Base-by-base conservation (phyloP, 768 basidiomycete genomes). In the Artomyces pyxidatus region DNA sequence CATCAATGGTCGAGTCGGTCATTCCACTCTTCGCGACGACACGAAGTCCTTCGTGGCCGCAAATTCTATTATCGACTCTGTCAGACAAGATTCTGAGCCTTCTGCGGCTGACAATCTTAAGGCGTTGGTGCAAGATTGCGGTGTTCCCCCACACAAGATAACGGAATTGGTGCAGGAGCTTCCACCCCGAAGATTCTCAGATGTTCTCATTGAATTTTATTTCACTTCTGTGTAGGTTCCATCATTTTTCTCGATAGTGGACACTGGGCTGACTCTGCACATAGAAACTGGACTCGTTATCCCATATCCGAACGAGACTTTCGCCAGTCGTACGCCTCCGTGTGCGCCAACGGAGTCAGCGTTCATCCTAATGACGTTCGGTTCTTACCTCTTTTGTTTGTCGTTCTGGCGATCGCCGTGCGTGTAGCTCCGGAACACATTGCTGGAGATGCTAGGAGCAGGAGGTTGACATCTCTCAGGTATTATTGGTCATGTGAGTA, bases 401-500 rank as follows among this genome's bases (percentile, higher is more conserved):
- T 94, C 37, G 88, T 95, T 1, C 72, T 97, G 30, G 92, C 93
- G 11, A 88, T 92, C 41, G 77, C 91, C 14, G 87, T 85, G 12
- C 72, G 92, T 53, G 70, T 95, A 22, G 88, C 92, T 3, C 91
- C 93, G 3, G 90, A 92, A 58, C 73, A 78, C 49, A 80, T 95
- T 57, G 86, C 75, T 27, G 91, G 90, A 1, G 88, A 92, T 64
- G 78, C 84, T 49, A 77, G 82, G 40, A 80, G 71, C 38, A 73
- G 87, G 46, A 75, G 87, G 60, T 71, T 91, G 23, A 90, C 86
- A 7, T 92, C 90, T 30, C 68, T 91, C 44, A 78, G 91, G 52
- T 95, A 91, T 70, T 95, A 96, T 61, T 97, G 93, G 93, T 89
- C 86, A 47, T 94, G 91, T 94, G 61, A 67, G 91, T 76, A 17